phyloP scores from a whole-genome alignment of 257 asterid genomes.

The Forsythia suspensa region DNA sequence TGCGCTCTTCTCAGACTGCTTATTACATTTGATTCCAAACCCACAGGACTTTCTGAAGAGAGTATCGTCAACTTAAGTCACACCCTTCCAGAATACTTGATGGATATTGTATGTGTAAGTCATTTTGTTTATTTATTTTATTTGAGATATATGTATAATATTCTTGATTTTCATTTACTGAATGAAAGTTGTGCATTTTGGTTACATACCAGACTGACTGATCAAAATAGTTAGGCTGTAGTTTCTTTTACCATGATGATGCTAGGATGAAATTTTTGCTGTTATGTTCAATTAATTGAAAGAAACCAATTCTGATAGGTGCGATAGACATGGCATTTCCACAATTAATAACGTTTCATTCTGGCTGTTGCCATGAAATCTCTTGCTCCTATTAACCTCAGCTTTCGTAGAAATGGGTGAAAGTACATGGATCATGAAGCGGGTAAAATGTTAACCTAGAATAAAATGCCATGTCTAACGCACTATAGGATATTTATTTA shows the following conservation, averaged over 20 bases:
- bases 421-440: background rate
- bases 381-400: background rate
- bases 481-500: background rate
- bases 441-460: background rate
- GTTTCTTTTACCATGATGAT: background rate
- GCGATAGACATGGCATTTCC: background rate
- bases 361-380: background rate
- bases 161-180: background rate
- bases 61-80: conserved; percentile 53
- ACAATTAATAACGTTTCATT: background rate
- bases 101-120: conserved; percentile 56
- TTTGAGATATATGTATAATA: background rate
- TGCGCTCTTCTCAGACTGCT: conserved; percentile 78
- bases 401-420: background rate
- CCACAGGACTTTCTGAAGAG: conserved; percentile 60
- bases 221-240: background rate
- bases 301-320: background rate
- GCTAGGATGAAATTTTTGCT: background rate
- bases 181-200: background rate
- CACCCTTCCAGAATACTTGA: conserved; percentile 65
- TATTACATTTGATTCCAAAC: conserved; percentile 55
- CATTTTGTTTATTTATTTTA: background rate
- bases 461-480: background rate
- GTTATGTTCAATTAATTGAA: background rate
- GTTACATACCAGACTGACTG: background rate